Base-by-base conservation (phyloP, 169 alveolate species). In the Plasmodium inui region DNA sequence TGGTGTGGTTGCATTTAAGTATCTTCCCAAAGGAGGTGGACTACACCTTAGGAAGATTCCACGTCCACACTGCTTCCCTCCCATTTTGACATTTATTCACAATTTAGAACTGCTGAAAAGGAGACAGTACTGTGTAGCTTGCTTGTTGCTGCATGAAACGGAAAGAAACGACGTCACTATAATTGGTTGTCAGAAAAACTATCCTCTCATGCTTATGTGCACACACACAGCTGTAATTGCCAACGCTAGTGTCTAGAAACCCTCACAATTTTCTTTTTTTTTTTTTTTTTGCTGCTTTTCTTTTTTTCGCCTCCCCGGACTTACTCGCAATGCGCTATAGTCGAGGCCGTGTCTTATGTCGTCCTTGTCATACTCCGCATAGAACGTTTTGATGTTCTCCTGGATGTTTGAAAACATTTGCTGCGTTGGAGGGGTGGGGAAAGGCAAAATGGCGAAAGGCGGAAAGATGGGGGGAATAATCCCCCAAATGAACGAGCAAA, bases 321-420 rank as follows among this genome's bases (percentile, higher is more conserved):
- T 83, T 67, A 83, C 92, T 28, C 82, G 37, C 7, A 83, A 50
- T 70, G n/a, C 41, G 19, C 39, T 30, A 22, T 83, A 83, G 19
- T 67, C 82, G 34, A 71, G 17, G 37, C 70, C 55, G 74, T 53
- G 39, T 53, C 37, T 67, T 39, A 46, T 14, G 22, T 72, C 83
- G 4, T 71, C 92, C 76, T 28, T 82, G 44, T 83, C 92, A 70
- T 83, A 83, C 39, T 83, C 92, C 19, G 22, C 39, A 22, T 70
- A 83, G 50, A 83, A 83, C 57, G 28, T 83, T 71, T 83, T 83
- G 53, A 83, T 22, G 73, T 83, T 83, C 50, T 83, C 92, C 41
- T 83, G 83, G 19, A 83, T 83, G 34, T 83, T 71, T 39, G 92
- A 83, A 71, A 83, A 83, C 92, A 83, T 83, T 83, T 83, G 92